Evolutionary conservation across 2,329 filamentous ascomycete genomes (phyloP).

Genomic region (Hyphodiscus sp.): DNA sequence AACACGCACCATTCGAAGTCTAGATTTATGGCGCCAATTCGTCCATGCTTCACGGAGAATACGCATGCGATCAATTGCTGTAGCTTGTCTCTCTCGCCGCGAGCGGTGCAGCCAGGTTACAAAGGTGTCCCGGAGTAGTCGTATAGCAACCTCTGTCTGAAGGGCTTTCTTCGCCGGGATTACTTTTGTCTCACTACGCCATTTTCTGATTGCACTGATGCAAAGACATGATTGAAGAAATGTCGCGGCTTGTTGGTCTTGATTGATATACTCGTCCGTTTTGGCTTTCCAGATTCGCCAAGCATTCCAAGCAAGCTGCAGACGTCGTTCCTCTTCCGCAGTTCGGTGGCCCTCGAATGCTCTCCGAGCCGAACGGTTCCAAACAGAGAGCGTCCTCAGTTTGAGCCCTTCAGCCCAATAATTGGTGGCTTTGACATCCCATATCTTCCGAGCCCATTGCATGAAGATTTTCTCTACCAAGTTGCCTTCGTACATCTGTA

Average conservation of each 20-base stretch:
- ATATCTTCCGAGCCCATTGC: conserved; percentile 33
- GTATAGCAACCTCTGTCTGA: conserved; percentile 36
- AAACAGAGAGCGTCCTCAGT: conserved; percentile 17
- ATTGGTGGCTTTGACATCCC: conserved; percentile 15
- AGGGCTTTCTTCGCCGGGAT: conserved; percentile 31
- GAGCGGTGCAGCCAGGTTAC: conserved; percentile 42
- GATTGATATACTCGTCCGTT: conserved; percentile 7
- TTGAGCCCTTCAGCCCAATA: conserved; percentile 16
- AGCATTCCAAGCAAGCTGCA: conserved; percentile 14
- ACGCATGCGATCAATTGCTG: conserved; percentile 42
- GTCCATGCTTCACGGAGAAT: conserved; percentile 52
- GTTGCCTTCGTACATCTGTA: conserved; percentile 27
- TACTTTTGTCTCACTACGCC: conserved; percentile 21
- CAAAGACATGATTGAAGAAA: conserved; percentile 9
- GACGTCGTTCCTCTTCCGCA: conserved; percentile 17
- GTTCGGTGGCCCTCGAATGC: conserved; percentile 13
- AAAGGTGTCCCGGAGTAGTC: conserved; percentile 40
- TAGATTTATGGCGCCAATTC: conserved; percentile 55
- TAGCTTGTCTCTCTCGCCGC: conserved; percentile 40
- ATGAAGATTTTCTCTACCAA: conserved; percentile 25
- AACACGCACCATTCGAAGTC: conserved; percentile 43
- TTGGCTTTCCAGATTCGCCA: conserved; percentile 21
- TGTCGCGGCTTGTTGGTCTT: conserved; percentile 12
- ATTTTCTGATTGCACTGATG: conserved; percentile 19
- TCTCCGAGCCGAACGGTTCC: conserved; percentile 17